Percentiles rank a stretch among this genome's conserved stretches.
Evolutionary conservation across 208 protist species (phyloP).

Genomic region (Acanthamoeba castellanii): DNA sequence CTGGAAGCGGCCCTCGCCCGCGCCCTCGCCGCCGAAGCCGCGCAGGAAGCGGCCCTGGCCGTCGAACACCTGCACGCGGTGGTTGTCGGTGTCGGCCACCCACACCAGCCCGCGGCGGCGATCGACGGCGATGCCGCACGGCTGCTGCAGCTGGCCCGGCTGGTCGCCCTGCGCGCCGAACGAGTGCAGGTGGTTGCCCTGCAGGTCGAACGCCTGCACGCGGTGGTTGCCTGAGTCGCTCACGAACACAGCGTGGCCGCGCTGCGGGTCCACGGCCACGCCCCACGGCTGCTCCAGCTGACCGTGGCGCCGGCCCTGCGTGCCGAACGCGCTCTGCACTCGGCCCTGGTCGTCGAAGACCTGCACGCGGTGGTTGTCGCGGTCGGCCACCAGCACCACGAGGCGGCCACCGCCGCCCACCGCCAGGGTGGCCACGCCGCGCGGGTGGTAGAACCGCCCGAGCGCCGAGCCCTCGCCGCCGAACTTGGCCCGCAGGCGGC

Average conservation of each 20-base stretch:
- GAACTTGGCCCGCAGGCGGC: not conserved
- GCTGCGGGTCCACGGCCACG: not conserved
- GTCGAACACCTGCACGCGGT: conserved; percentile 44
- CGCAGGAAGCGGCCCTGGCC: not conserved
- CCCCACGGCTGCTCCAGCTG: conserved; percentile 21
- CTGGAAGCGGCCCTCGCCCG: not conserved
- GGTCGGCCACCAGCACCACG: not conserved
- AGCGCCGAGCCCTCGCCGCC: not conserved
- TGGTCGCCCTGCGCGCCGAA: not conserved
- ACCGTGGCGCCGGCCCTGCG: not conserved
- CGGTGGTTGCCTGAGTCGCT: conserved; percentile 24
- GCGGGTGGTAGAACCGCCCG: not conserved
- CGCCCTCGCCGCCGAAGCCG: not conserved
- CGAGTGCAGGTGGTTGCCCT: not conserved
- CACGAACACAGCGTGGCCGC: not conserved
- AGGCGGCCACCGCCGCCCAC: not conserved
- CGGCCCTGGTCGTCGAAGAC: not conserved
- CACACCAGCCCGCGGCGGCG: not conserved
- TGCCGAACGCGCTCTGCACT: not conserved
- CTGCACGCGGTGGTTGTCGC: conserved; percentile 14
- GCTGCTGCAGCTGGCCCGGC: not conserved
- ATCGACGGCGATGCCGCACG: not conserved
- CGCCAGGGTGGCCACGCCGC: not conserved
- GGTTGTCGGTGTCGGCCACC: conserved; percentile 15
- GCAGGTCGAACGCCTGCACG: not conserved